Evolutionary conservation across 352 stramenopile species (phyloP), one percentile per base, ranked within the genome.

Genomic region (Globisporangium nagaii): DNA sequence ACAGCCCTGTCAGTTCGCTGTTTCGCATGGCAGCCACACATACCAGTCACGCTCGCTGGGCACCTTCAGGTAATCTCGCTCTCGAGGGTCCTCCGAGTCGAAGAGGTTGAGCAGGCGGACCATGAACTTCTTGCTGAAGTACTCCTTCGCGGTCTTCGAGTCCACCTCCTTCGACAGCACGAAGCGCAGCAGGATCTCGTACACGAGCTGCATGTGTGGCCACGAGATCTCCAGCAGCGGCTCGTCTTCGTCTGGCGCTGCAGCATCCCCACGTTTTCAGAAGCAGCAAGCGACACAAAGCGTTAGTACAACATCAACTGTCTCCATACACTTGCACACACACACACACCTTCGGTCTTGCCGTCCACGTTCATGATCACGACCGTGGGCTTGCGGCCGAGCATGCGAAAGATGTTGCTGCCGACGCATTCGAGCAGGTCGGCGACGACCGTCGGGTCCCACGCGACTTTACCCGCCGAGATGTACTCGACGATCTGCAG

Each of bases 111-210:
- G 68, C 88, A 98, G 63, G 40, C 98, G 88, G 45, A 99, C 90
- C 56, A 99, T 89, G 63, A 98, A 98, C 53, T 95, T 88, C 75
- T 98, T 93, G 68, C 97, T 95, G 27, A 98, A 87, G 73, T 97
- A 98, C 53, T 97, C 95, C 73, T 99, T 99, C 9, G 96, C 96
- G 12, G 94, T 90, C 72, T 98, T 98, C 6, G 96, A 95, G 63
- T 98, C 97, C 25, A 99, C 96, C 74, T 99, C 95, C 13, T 89
- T 89, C 6, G 79, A 97, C 27, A 99, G 82, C 55, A 99, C 97
- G 65, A 99, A 98, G 22, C 96, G 87, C 24, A 99, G 72, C 57
- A 99, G 96, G 60, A 99, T 98, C 73, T 99, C 97, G 68, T 99
- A 99, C 19, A 98, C 96, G 27, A 99, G 88, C 67, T 98, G 92